Conservation (phyloP, 2,329 filamentous ascomycete species). For the Corynespora cassiicola region DNA sequence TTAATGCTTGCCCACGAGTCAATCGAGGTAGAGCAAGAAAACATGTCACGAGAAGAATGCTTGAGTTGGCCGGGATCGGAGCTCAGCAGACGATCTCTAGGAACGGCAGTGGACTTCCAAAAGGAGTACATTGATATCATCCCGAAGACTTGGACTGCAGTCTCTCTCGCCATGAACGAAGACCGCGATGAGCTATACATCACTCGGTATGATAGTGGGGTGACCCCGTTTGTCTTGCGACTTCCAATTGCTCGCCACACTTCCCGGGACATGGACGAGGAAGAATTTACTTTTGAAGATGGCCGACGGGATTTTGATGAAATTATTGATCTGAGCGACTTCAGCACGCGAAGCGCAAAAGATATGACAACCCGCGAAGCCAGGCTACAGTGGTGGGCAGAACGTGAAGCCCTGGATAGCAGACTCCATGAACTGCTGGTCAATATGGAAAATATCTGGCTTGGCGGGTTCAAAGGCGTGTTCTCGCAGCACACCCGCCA, state of each 20-base stretch:
- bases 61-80: slow-evolving; percentile 52
- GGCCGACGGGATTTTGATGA: slow-evolving; percentile 81
- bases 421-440: slow-evolving; percentile 79
- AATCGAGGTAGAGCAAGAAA: slow-evolving; percentile 57
- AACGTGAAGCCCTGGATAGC: slow-evolving; percentile 79
- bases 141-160: slow-evolving; percentile 80
- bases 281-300: slow-evolving; percentile 82
- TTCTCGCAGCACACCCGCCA: slow-evolving; percentile 76
- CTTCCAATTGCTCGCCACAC: slow-evolving; percentile 84
- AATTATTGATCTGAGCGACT: slow-evolving; percentile 82
- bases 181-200: slow-evolving; percentile 84
- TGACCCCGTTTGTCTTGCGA: slow-evolving; percentile 83
- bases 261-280: slow-evolving; percentile 78
- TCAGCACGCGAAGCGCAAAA: slow-evolving; percentile 76
- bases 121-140: slow-evolving; percentile 84
- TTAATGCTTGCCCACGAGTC: slow-evolving; percentile 70
- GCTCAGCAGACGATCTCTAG: slow-evolving; percentile 34
- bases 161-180: slow-evolving; percentile 86
- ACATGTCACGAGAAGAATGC: slow-evolving; percentile 40
- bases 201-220: slow-evolving; percentile 78
- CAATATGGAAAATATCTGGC: slow-evolving; percentile 91
- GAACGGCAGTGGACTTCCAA: slow-evolving; percentile 66
- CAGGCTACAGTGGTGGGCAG: slow-evolving; percentile 87
- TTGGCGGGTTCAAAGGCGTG: slow-evolving; percentile 94
- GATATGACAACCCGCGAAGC: slow-evolving; percentile 77